Conservation (phyloP, 2,329 filamentous ascomycete genomes). For the Helotiales sp. region DNA sequence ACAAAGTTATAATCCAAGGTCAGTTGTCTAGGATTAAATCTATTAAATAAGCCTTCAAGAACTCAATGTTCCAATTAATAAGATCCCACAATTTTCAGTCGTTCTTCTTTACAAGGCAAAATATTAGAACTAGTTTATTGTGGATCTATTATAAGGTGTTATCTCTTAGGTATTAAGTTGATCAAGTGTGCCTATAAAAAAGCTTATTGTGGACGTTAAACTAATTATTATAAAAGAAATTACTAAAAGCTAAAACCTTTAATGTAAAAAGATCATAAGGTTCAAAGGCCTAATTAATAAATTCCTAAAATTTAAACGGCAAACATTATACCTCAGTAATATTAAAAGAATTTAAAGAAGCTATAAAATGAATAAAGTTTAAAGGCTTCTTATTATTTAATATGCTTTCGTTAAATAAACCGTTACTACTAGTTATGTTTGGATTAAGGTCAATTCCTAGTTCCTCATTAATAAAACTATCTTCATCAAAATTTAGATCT, state of each 20-base stretch:
- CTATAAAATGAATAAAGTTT: neutral
- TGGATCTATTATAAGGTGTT: neutral
- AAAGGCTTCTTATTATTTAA: neutral
- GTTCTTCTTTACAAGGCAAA: neutral
- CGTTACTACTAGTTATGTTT: neutral
- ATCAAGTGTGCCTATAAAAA: neutral
- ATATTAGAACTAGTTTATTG: neutral
- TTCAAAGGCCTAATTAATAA: neutral
- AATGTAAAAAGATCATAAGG: neutral
- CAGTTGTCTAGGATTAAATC: neutral
- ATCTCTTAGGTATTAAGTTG: neutral
- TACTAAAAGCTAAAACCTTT: neutral
- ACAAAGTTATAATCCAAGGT: neutral
- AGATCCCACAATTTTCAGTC: neutral
- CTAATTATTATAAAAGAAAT: neutral
- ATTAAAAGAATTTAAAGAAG: neutral
- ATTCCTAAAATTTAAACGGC: neutral
- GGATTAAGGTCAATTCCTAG: neutral
- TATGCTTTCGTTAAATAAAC: neutral
- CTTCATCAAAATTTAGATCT: neutral
- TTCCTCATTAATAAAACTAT: neutral
- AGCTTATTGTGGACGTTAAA: neutral
- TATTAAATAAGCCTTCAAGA: neutral
- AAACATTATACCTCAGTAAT: neutral
- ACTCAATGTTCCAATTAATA: neutral